Percentiles rank a stretch among this genome's conserved stretches.
Evolutionary conservation across 1,139 yeast genomes (phyloP).

Genomic region (Pichia sp.): DNA sequence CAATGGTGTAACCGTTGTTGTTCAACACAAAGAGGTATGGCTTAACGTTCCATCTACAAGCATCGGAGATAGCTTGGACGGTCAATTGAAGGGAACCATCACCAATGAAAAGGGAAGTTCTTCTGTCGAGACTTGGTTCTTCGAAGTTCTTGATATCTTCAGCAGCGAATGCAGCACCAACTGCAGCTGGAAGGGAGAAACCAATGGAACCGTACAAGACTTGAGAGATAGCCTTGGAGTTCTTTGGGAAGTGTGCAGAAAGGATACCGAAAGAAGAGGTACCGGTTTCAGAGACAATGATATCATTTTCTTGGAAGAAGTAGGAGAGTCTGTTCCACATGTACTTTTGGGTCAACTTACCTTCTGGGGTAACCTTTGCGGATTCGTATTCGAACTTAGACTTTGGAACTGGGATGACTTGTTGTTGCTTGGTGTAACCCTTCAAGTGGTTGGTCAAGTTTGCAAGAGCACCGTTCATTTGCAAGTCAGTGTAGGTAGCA

Average conservation of each 20-base stretch:
- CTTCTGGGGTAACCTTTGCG: constrained; percentile 16
- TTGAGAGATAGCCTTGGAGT: constrained; percentile 74
- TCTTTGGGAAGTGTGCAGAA: constrained; percentile 68
- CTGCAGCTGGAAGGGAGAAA: constrained; percentile 75
- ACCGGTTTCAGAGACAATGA: constrained; percentile 81
- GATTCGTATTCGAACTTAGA: constrained; percentile 20
- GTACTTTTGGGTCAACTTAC: constrained; percentile 61
- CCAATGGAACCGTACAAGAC: constrained; percentile 92
- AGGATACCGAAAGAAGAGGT: constrained; percentile 85
- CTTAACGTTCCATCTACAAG: constrained; percentile 71
- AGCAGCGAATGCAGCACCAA: constrained; percentile 83
- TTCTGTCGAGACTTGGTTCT: constrained; percentile 37
- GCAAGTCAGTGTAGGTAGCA: constrained; percentile 72
- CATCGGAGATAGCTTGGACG: constrained; percentile 79
- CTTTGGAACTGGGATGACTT: constrained; percentile 12
- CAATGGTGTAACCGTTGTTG: constrained; percentile 86
- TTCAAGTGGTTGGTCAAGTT: constrained; percentile 19
- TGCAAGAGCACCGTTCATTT: constrained; percentile 64
- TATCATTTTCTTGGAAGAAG: constrained; percentile 75
- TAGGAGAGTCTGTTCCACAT: constrained; percentile 71
- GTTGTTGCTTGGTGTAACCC: background rate
- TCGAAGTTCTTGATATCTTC: constrained; percentile 48
- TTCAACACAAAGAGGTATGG: constrained; percentile 79
- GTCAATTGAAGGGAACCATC: constrained; percentile 89
- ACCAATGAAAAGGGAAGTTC: constrained; percentile 80